Evolutionary conservation across 83 land plant species (phyloP).

Genomic region (Picea engelmannii): DNA sequence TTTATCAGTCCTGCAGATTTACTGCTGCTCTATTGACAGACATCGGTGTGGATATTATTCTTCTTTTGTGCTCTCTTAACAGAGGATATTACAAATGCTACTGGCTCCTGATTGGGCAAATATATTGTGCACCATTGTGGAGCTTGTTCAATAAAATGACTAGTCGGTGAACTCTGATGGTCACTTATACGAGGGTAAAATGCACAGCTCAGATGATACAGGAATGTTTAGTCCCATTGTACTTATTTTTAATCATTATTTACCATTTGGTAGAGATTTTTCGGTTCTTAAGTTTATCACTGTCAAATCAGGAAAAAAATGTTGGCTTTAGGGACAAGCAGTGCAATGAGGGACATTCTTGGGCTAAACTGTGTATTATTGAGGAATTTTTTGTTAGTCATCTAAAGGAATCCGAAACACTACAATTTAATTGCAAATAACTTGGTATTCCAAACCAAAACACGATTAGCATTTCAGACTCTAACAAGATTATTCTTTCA

Average conservation of each 20-base stretch:
- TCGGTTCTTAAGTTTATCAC: background rate
- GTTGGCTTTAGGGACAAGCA: background rate
- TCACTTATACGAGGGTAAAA: background rate
- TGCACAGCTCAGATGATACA: background rate
- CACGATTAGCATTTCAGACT: no score
- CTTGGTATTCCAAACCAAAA: no score
- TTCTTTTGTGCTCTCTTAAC: constrained; percentile 1
- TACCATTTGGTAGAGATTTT: background rate
- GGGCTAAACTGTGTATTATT: background rate
- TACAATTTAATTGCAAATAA: no score
- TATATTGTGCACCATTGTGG: background rate
- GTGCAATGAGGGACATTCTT: background rate
- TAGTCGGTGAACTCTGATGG: background rate
- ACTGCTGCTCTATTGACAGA: background rate
- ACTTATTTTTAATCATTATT: background rate
- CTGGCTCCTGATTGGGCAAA: background rate
- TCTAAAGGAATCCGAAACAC: no score
- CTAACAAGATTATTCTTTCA: no score
- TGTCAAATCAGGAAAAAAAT: background rate
- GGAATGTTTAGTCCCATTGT: background rate
- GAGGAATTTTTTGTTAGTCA: background rate
- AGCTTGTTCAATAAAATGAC: background rate
- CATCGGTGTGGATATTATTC: background rate
- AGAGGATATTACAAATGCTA: background rate
- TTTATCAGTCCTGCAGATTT: background rate